Conservation (phyloP, 306 rosid species). For the Carpinus fangiana region DNA sequence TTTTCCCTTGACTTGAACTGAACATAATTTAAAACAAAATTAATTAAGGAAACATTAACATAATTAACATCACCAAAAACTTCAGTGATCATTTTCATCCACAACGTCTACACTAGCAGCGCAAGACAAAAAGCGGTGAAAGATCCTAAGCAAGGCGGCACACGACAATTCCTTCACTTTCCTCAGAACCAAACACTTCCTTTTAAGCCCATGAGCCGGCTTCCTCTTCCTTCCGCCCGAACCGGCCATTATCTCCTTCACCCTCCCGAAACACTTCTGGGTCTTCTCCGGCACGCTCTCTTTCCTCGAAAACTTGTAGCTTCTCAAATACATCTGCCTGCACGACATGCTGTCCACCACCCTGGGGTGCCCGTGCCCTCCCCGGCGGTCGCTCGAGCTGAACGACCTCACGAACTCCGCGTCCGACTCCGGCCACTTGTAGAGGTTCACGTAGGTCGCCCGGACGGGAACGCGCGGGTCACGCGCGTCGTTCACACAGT, state of each 20-base stretch:
- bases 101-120: constrained; percentile 69
- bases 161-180: constrained; percentile 61
- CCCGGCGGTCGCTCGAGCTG: constrained; percentile 38
- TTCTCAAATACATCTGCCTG: constrained; percentile 81
- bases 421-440: constrained; percentile 88
- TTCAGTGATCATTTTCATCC: constrained; percentile 13
- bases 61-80: not conserved
- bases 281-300: constrained; percentile 70
- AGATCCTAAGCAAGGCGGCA: constrained; percentile 53
- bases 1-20: constrained; percentile 4
- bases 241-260: constrained; percentile 50
- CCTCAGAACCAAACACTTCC: constrained; percentile 68
- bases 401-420: constrained; percentile 72
- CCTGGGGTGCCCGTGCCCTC: constrained; percentile 46
- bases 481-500: constrained; percentile 63
- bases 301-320: constrained; percentile 78
- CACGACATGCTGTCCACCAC: constrained; percentile 89
- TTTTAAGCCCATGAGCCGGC: constrained; percentile 13
- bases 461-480: constrained; percentile 70
- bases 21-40: constrained; percentile 24
- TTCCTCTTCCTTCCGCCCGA: constrained; percentile 19
- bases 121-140: constrained; percentile 66
- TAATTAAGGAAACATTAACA: not conserved
- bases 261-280: constrained; percentile 66
- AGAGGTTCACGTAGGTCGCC: constrained; percentile 70